These are phyloP conservation scores for Trichoderma orchidacearum DNA, from an alignment of 495 filamentous ascomycete genomes.

Conservation along the genomic window DNA sequence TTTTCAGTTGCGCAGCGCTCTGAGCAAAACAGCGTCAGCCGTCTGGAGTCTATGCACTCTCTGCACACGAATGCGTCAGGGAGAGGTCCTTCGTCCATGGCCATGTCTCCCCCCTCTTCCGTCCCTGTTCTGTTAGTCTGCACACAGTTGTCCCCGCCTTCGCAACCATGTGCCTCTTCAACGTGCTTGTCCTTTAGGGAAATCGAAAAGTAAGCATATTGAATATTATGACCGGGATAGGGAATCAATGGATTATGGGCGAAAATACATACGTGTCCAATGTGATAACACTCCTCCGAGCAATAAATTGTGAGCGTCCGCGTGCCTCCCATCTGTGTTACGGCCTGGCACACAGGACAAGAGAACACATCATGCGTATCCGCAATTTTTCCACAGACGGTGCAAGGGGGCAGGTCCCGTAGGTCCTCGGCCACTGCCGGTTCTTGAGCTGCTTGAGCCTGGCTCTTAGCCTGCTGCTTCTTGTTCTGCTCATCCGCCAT, in stretches of 20 bases:
- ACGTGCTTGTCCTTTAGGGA: background rate
- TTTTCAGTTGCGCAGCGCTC: slow-evolving; percentile 21
- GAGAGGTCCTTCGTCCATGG: background rate
- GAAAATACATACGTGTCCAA: slow-evolving; percentile 23
- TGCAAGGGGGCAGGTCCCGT: slow-evolving; percentile 21
- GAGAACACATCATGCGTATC: slow-evolving; percentile 14
- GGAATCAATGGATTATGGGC: too few relatives aligned
- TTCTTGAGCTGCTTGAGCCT: slow-evolving; percentile 14
- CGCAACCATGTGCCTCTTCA: slow-evolving; percentile 2
- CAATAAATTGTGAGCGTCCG: slow-evolving; percentile 25
- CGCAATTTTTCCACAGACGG: slow-evolving; percentile 17
- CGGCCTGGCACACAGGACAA: slow-evolving; percentile 27
- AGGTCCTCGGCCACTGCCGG: slow-evolving; percentile 19
- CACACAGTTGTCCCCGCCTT: slow-evolving; percentile 4
- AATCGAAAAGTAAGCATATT: background rate
- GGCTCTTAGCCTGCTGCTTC: background rate
- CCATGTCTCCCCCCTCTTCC: background rate
- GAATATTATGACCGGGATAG: background rate
- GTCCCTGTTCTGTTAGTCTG: background rate
- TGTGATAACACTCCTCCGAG: slow-evolving; percentile 23
- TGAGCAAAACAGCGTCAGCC: slow-evolving; percentile 24
- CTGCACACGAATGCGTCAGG: slow-evolving; percentile 16
- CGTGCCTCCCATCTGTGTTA: slow-evolving; percentile 11
- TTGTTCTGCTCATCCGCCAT: slow-evolving; percentile 19
- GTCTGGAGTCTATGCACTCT: slow-evolving; percentile 21